Evolutionary conservation across 148 eudicot species (phyloP).

Genomic region (Hydrangea macrophylla): DNA sequence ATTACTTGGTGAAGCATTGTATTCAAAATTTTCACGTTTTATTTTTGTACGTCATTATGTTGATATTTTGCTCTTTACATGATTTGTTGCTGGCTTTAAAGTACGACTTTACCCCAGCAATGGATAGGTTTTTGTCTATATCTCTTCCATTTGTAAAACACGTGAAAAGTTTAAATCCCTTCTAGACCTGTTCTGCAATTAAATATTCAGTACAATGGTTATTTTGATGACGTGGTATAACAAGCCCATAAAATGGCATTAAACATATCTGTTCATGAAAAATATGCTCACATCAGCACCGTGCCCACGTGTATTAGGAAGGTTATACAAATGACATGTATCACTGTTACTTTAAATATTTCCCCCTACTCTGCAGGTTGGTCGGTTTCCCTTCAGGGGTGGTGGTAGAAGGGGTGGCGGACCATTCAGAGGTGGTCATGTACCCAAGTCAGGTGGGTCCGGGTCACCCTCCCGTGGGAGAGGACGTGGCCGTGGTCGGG

Average conservation of each 20-base stretch:
- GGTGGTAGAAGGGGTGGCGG: conserved; percentile 33
- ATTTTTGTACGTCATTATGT: too few relatives aligned
- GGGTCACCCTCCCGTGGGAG: conserved; percentile 19
- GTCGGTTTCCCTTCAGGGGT: conserved; percentile 19
- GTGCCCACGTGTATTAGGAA: too few relatives aligned
- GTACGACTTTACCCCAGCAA: neutral
- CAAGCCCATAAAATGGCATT: too few relatives aligned
- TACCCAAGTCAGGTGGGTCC: conserved; percentile 13
- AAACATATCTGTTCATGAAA: too few relatives aligned
- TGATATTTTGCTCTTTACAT: neutral
- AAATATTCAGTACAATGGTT: too few relatives aligned
- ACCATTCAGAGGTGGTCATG: conserved; percentile 20
- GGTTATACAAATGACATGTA: too few relatives aligned
- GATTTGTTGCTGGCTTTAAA: neutral
- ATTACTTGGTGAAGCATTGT: too few relatives aligned
- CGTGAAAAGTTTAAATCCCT: neutral
- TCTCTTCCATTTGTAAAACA: conserved; percentile 2
- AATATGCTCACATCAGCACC: too few relatives aligned
- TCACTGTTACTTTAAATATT: too few relatives aligned
- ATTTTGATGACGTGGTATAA: too few relatives aligned
- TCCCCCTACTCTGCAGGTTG: conserved; percentile 27
- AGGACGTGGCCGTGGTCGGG: conserved; percentile 28
- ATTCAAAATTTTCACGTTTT: neutral
- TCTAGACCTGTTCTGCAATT: conserved; percentile 19
- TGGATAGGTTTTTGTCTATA: neutral